phyloP scores from a whole-genome alignment of 306 rosid genomes.

The Malus domestica region DNA sequence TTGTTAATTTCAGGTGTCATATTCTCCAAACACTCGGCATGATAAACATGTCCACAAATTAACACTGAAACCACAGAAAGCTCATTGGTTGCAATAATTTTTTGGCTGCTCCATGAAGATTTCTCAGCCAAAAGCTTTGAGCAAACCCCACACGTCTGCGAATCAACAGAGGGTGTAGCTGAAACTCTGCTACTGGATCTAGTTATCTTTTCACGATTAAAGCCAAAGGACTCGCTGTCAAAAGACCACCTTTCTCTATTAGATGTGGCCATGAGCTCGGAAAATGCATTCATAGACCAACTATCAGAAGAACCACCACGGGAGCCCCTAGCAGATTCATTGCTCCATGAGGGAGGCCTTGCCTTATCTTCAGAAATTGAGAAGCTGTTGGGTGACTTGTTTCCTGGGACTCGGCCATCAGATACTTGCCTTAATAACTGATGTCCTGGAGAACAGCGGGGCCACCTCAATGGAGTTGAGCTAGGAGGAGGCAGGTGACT shows the following conservation, averaged over 20 bases:
- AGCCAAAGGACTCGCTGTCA: constrained; percentile 69
- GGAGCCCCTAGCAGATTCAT: constrained; percentile 49
- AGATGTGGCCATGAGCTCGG: constrained; percentile 66
- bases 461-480: constrained; percentile 42
- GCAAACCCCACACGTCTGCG: constrained; percentile 48
- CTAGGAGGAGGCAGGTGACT: constrained; percentile 44
- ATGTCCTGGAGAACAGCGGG: constrained; percentile 55
- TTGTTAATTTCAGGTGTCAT: constrained; percentile 68
- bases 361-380: constrained; percentile 60
- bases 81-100: constrained; percentile 29
- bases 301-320: constrained; percentile 68
- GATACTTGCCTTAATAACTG: constrained; percentile 55
- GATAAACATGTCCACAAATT: constrained; percentile 79
- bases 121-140: constrained; percentile 39
- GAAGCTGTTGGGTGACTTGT: constrained; percentile 50
- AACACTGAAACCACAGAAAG: constrained; percentile 68
- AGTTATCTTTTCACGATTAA: constrained; percentile 49
- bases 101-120: constrained; percentile 41
- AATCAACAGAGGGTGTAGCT: constrained; percentile 46
- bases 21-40: constrained; percentile 85
- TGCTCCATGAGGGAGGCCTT: constrained; percentile 48
- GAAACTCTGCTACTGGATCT: constrained; percentile 53
- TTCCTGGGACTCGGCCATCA: constrained; percentile 44
- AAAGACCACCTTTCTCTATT: constrained; percentile 75
- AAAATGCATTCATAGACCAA: constrained; percentile 83